Base-by-base conservation (phyloP, 345 rosid species). In the Carallia pectinifolia region DNA sequence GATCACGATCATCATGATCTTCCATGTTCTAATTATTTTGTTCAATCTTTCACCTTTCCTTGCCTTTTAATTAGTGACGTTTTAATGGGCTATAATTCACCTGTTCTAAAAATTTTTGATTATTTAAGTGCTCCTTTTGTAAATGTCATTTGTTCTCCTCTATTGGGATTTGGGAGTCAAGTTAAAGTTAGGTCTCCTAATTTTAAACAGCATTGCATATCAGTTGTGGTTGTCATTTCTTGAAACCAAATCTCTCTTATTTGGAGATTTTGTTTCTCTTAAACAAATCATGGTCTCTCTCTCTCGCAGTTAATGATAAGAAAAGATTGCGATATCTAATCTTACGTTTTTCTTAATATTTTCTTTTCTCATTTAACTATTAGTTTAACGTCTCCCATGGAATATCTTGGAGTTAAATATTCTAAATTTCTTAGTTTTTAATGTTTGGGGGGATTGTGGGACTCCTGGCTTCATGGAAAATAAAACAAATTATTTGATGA, bases 161-260 rank as follows among this genome's bases (percentile, higher is more conserved):
- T 27, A n/a, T n/a, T 36, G 68, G 61, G 58, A 38, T 15, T n/a
- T 36, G 68, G 61, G 58, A 38, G 58, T 70, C 65, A 76, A 73
- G 61, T 68, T 72, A 72, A 64, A 65, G 81, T 68, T 69, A 68
- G 77, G 79, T 71, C 63, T 67, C 65, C 54, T 50, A 69, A 73
- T 73, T 61, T 68, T 76, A 65, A 50, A 73, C 68, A 61, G 36
- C 74, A 68, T 23, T 62, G 75, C 63, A 73, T 63, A 66, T 76
- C 71, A 60, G 74, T 70, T 76, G 59, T 60, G 19, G 66, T 79
- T 74, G 77, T 76, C 83, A 74, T 74, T 63, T 76, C 67, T 50
- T 30, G 58, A 40, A 54, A 53, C 50, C 83, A 79, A 76, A 74
- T 82, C 76, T 74, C 76, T 74, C 58, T 17, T 44, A 8, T 6